Percentiles rank a stretch among this genome's conserved stretches.
Evolutionary conservation across 2,329 filamentous ascomycete species (phyloP).

Genomic region (Dichotomopilus funicola): DNA sequence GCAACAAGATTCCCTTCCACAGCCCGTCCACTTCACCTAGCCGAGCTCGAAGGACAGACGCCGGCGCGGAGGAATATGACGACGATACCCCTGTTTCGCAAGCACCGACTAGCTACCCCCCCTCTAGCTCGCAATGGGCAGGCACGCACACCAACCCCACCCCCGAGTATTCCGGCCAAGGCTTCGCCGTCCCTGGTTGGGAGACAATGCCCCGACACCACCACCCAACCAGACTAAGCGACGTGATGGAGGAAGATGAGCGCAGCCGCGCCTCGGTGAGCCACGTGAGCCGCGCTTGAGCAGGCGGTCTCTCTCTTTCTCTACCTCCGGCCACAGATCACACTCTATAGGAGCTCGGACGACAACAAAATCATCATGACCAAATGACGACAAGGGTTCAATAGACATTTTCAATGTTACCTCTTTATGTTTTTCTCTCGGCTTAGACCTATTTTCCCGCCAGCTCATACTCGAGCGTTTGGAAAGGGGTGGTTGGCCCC

Average conservation of each 20-base stretch:
- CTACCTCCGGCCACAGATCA: not conserved
- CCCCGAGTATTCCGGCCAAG: slow-evolving; percentile 60
- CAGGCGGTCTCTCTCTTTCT: not conserved
- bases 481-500: too few relatives aligned
- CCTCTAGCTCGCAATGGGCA: slow-evolving; percentile 38
- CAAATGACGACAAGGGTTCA: too few relatives aligned
- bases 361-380: too few relatives aligned
- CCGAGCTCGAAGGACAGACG: slow-evolving; percentile 43
- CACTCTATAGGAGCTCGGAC: too few relatives aligned
- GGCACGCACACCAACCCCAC: slow-evolving; percentile 29
- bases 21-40: slow-evolving; percentile 36
- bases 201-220: slow-evolving; percentile 73
- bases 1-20: slow-evolving; percentile 51
- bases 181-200: slow-evolving; percentile 65
- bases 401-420: too few relatives aligned
- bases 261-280: slow-evolving; percentile 67
- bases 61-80: slow-evolving; percentile 44
- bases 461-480: too few relatives aligned
- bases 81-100: slow-evolving; percentile 46
- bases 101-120: slow-evolving; percentile 31
- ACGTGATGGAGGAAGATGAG: slow-evolving; percentile 82
- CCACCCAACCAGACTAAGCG: slow-evolving; percentile 80
- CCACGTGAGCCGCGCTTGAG: slow-evolving; percentile 45
- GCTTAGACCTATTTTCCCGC: too few relatives aligned
- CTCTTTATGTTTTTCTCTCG: too few relatives aligned